Evolutionary conservation across 768 basidiomycete species (phyloP).

Genomic region (Mycena pura): DNA sequence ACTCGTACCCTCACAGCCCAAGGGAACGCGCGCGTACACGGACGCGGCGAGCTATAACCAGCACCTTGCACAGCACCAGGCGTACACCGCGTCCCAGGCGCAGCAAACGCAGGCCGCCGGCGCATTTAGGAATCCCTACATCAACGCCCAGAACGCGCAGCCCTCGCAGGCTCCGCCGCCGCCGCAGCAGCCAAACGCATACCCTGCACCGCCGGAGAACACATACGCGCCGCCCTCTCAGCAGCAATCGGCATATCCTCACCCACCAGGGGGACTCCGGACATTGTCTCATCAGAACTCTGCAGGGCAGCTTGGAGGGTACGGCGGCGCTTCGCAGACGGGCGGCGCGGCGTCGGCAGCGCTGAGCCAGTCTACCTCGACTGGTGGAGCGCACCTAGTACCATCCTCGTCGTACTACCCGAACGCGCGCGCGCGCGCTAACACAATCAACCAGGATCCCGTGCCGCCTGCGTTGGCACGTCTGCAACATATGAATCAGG

Average conservation of each 20-base stretch:
- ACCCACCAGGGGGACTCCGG: slow-evolving; percentile 44
- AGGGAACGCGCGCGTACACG: slow-evolving; percentile 84
- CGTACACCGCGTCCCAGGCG: slow-evolving; percentile 84
- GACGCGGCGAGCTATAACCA: slow-evolving; percentile 96
- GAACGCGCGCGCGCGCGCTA: slow-evolving; percentile 77
- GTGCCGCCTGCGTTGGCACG: slow-evolving; percentile 95
- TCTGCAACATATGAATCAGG: slow-evolving; percentile 88
- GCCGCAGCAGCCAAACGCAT: slow-evolving; percentile 38
- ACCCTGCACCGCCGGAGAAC: slow-evolving; percentile 41
- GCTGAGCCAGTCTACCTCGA: slow-evolving; percentile 30
- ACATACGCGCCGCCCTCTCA: slow-evolving; percentile 34
- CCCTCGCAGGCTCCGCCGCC: slow-evolving; percentile 32
- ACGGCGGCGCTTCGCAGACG: slow-evolving; percentile 34
- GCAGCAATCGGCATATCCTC: slow-evolving; percentile 46
- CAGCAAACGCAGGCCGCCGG: slow-evolving; percentile 77
- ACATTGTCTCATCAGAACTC: slow-evolving; percentile 57
- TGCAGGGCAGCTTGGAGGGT: slow-evolving; percentile 50
- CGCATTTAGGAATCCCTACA: slow-evolving; percentile 83
- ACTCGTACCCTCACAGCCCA: slow-evolving; percentile 86
- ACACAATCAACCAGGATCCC: slow-evolving; percentile 89
- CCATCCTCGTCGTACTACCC: slow-evolving; percentile 76
- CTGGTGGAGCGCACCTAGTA: slow-evolving; percentile 44
- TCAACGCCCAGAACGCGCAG: slow-evolving; percentile 56
- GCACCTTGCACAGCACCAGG: slow-evolving; percentile 93
- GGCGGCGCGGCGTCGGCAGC: slow-evolving; percentile 40